These are phyloP conservation scores for Marasmius sp. DNA, from an alignment of 1,284 basidiomycete genomes.

Conservation along the genomic window DNA sequence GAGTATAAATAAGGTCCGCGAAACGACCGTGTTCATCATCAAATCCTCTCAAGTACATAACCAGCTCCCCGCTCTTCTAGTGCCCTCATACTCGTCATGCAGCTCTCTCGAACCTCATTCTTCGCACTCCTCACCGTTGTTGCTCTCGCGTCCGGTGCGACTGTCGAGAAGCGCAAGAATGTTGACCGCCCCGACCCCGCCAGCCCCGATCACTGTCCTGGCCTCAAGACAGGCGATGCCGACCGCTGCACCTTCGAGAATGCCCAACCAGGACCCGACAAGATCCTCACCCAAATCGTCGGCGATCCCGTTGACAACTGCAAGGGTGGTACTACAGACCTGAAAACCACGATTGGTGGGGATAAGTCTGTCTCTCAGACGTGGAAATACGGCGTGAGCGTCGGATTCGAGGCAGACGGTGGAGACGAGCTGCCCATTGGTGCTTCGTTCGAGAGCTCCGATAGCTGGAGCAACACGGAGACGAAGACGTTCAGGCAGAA, in stretches of 20 bases:
- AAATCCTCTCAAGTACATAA: too few relatives aligned
- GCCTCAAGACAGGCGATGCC: neutral
- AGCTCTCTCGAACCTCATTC: neutral
- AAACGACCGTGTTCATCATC: too few relatives aligned
- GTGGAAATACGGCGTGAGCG: neutral
- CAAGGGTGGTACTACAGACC: neutral
- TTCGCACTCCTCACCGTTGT: neutral
- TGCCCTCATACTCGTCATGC: too few relatives aligned
- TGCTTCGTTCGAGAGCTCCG: neutral
- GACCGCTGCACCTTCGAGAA: neutral
- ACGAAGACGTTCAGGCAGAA: neutral
- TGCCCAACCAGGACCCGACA: neutral
- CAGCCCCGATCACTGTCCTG: neutral
- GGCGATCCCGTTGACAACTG: neutral
- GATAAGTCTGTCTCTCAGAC: neutral
- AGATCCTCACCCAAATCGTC: neutral
- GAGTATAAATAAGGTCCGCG: too few relatives aligned
- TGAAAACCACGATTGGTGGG: neutral
- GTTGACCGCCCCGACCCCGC: neutral
- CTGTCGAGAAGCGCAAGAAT: neutral
- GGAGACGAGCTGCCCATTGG: neutral
- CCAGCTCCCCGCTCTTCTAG: too few relatives aligned
- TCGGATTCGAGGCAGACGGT: neutral
- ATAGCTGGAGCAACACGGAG: slow-evolving; percentile 3
- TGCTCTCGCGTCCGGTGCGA: neutral